A percentile compares a stretch with the other conserved stretches of the same genome.
Evolutionary conservation across 192 early-diverging fungal species (phyloP).

Genomic region (Backusella psychrophila): DNA sequence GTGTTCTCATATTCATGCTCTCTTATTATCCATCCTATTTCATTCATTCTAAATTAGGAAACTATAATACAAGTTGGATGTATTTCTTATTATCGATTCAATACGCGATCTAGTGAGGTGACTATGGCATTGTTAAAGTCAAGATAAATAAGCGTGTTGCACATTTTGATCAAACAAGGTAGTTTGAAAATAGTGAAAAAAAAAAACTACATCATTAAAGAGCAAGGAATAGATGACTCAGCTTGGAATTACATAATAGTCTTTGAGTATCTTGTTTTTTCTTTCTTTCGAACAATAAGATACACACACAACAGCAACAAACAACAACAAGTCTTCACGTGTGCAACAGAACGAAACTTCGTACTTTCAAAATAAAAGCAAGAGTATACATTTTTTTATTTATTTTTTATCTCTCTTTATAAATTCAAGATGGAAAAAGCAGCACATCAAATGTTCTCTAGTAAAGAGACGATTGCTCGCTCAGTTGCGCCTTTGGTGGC

Average conservation of each 20-base stretch:
- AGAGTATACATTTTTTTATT: not conserved
- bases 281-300: no score
- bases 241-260: not conserved
- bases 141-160: not conserved
- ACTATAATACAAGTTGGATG: no score
- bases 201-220: no score
- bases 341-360: not conserved
- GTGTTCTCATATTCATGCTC: no score
- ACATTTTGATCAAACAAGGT: no score
- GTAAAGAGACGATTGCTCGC: slow-evolving; percentile 49
- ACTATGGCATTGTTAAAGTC: not conserved
- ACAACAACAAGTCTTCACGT: not conserved
- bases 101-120: not conserved
- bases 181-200: not conserved
- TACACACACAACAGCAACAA: no score
- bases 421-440: slow-evolving; percentile 12
- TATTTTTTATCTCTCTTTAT: not conserved
- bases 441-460: not conserved
- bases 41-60: no score
- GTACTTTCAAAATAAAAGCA: not conserved
- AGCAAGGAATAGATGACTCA: no score
- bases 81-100: no score
- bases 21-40: no score
- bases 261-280: not conserved
- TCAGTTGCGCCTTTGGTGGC: slow-evolving; percentile 64